Evolutionary conservation across 139 green algal species (phyloP), one percentile per base, ranked within the genome.

Genomic region (Nannochloris sp.): DNA sequence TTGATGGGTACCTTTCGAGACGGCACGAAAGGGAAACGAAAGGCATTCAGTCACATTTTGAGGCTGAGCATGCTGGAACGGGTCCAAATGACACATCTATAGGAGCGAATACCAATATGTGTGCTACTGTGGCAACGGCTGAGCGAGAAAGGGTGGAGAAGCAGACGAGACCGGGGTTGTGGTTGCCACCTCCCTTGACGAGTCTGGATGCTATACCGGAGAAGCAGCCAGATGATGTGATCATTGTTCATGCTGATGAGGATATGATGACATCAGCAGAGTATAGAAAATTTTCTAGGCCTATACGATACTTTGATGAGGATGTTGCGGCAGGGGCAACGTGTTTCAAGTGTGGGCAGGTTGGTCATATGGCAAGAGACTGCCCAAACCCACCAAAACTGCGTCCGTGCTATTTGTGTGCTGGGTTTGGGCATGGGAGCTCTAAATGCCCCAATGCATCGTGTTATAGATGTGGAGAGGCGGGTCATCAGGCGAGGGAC

Each of bases 391-490:
- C 65, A 20, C 66, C 55, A 14, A 62, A 61, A 16, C 31, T 73
- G 56, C 61, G 66, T 43, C 76, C 85, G 6, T 92, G 85, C 70
- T 77, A 77, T 64, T 65, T 90, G 48, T 92, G 85, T 68, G 84
- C 81, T 29, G 69, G 85, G 49, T 76, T 84, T 33, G 79, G 77
- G 5, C 78, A 85, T 61, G 58, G 72, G 3, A 64, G 66, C 8
- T 14, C 63, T 3, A 68, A 84, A 50, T 92, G 85, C 66, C 84
- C 84, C 17, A 84, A 81, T 68, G 62, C 46, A 20, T 29, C 79
- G 46, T 89, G 82, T 62, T 87, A 72, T 59, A 69, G 66, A 50
- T 89, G 82, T 61, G 66, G 80, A 5, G 62, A 59, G 17, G 56
- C 78, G 5, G 82, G 82, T 1, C 82, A 89, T 59, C 58, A 76